These are phyloP conservation scores for Chaetoceros tenuissimus DNA, from an alignment of 108 stramenopile species.

Conservation along the genomic window DNA sequence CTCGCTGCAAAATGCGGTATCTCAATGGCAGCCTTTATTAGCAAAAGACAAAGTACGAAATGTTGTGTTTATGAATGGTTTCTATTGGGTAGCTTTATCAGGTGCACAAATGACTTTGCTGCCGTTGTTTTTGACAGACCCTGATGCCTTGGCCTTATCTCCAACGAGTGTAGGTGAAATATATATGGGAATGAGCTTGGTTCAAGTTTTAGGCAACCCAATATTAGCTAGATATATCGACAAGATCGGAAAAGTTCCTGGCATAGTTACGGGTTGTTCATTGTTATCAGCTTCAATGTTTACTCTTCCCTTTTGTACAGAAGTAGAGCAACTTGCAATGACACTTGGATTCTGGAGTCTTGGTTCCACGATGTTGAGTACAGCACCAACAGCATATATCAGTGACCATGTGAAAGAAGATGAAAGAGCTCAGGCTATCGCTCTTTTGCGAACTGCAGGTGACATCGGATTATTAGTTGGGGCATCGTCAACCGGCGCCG, in stretches of 20 bases:
- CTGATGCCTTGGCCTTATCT: conserved; percentile 50
- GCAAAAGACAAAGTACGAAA: conserved; percentile 40
- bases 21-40: conserved; percentile 64
- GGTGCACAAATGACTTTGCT: conserved; percentile 82
- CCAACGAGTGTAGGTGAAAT: conserved; percentile 67
- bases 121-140: conserved; percentile 68
- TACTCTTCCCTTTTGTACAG: conserved; percentile 32
- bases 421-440: conserved; percentile 75
- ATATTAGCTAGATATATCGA: conserved; percentile 56
- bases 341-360: conserved; percentile 61
- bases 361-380: conserved; percentile 62
- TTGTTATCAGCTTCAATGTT: conserved; percentile 59
- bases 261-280: conserved; percentile 61
- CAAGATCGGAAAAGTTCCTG: conserved; percentile 53
- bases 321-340: conserved; percentile 35
- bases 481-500: conserved; percentile 52
- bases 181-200: conserved; percentile 74
- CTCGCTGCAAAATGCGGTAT: conserved; percentile 41
- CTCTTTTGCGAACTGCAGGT: conserved; percentile 65
- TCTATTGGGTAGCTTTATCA: conserved; percentile 74
- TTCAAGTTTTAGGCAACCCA: conserved; percentile 75
- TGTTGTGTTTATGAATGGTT: conserved; percentile 72
- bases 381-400: conserved; percentile 66
- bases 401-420: conserved; percentile 50
- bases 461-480: conserved; percentile 82